Evolutionary conservation across 2,329 filamentous ascomycete species (phyloP).

Genomic region (Graphiopsis chlorocephala): DNA sequence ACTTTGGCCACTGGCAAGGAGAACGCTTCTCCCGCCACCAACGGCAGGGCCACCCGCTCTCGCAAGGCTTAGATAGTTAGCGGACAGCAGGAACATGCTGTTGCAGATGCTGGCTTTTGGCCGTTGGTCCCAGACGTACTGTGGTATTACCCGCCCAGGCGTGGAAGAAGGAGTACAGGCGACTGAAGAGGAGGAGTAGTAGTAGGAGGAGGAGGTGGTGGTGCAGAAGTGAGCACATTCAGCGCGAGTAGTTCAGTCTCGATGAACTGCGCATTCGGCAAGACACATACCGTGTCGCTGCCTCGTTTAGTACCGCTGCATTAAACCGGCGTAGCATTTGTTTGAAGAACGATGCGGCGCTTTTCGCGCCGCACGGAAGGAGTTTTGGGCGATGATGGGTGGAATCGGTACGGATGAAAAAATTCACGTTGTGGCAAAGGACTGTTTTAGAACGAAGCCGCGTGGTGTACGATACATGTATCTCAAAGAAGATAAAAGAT

Average conservation of each 20-base stretch:
- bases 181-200: not conserved
- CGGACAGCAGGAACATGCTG: not conserved
- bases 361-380: not conserved
- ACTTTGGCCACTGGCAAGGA: slow-evolving; percentile 37
- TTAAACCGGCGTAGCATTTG: slow-evolving; percentile 4
- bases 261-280: not conserved
- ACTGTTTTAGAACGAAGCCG: not conserved
- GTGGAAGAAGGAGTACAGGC: not conserved
- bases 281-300: not conserved
- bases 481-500: not conserved
- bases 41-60: slow-evolving; percentile 62
- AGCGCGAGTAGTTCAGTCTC: not conserved
- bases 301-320: not conserved
- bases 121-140: not conserved
- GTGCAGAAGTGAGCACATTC: not conserved
- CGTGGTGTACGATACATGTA: slow-evolving; percentile 8
- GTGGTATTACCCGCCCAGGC: not conserved
- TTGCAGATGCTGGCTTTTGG: not conserved
- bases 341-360: not conserved
- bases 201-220: not conserved
- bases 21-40: slow-evolving; percentile 45
- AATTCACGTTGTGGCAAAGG: not conserved
- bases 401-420: not conserved
- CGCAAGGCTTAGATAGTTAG: slow-evolving; percentile 61
- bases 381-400: not conserved